Evolutionary conservation across 805 yeast species (phyloP).

Genomic region (Lipomyces sp.): DNA sequence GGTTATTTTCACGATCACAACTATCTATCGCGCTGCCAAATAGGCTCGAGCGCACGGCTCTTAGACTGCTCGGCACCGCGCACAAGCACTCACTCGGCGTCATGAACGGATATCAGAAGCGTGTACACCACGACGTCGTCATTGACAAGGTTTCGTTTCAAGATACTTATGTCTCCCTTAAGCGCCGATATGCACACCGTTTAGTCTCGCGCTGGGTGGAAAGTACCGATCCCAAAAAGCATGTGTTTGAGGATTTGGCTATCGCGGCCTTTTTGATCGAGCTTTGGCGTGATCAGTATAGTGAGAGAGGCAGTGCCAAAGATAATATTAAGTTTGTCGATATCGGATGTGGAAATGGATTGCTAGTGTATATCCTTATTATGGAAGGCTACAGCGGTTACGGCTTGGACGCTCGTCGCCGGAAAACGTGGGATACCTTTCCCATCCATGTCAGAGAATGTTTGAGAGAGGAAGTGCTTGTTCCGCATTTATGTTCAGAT

Average conservation of each 20-base stretch:
- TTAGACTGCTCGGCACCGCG: slow-evolving; percentile 77
- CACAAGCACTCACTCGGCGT: slow-evolving; percentile 83
- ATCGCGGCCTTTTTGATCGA: slow-evolving; percentile 93
- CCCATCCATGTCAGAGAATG: slow-evolving; percentile 64
- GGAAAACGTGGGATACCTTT: slow-evolving; percentile 85
- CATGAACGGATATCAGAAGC: slow-evolving; percentile 79
- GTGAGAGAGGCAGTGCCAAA: slow-evolving; percentile 38
- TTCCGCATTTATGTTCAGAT: slow-evolving; percentile 56
- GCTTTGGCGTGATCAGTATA: slow-evolving; percentile 72
- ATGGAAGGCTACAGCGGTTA: slow-evolving; percentile 81
- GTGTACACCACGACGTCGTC: slow-evolving; percentile 86
- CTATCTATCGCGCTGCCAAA: slow-evolving; percentile 44
- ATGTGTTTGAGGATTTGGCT: slow-evolving; percentile 94
- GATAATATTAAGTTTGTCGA: slow-evolving; percentile 62
- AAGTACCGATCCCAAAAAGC: slow-evolving; percentile 91
- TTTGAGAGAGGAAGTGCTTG: slow-evolving; percentile 74
- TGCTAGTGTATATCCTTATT: slow-evolving; percentile 72
- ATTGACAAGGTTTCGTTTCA: slow-evolving; percentile 84
- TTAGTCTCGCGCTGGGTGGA: slow-evolving; percentile 89
- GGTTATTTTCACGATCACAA: slow-evolving; percentile 5
- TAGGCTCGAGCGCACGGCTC: slow-evolving; percentile 80
- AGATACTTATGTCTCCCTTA: slow-evolving; percentile 75
- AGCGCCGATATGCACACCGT: slow-evolving; percentile 76
- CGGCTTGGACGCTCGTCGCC: slow-evolving; percentile 87
- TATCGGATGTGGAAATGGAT: slow-evolving; percentile 94